These are phyloP conservation scores for Talaromyces sp. DNA, from an alignment of 2,329 filamentous ascomycete genomes.

Conservation along the genomic window DNA sequence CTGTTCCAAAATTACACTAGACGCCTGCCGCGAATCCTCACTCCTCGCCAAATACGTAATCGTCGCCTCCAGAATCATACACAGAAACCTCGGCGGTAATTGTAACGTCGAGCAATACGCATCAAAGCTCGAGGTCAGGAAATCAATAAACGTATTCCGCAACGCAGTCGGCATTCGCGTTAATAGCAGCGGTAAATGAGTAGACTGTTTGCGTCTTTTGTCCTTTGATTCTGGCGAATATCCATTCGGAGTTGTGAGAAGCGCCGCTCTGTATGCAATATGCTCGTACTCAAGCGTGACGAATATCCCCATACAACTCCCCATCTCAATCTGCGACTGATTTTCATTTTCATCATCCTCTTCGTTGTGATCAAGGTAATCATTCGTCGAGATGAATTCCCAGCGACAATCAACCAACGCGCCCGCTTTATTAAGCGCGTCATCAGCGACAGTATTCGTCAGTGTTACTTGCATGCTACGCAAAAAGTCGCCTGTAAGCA, in stretches of 20 bases:
- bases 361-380: neutral
- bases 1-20: slow-evolving; percentile 26
- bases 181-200: slow-evolving; percentile 49
- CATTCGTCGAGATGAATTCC: slow-evolving; percentile 33
- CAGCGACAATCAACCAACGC: slow-evolving; percentile 48
- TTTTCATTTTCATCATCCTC: slow-evolving; percentile 26
- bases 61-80: slow-evolving; percentile 42
- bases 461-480: slow-evolving; percentile 44
- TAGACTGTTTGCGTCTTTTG: slow-evolving; percentile 35
- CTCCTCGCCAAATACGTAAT: slow-evolving; percentile 21
- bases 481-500: slow-evolving; percentile 49
- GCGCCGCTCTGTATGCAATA: slow-evolving; percentile 48
- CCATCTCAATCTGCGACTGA: slow-evolving; percentile 19
- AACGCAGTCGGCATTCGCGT: slow-evolving; percentile 50
- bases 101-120: slow-evolving; percentile 45
- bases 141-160: slow-evolving; percentile 48
- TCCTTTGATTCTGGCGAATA: slow-evolving; percentile 9
- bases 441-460: slow-evolving; percentile 30
- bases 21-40: slow-evolving; percentile 3
- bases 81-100: slow-evolving; percentile 46
- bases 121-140: slow-evolving; percentile 51
- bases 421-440: slow-evolving; percentile 36
- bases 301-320: slow-evolving; percentile 44
- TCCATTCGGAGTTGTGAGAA: slow-evolving; percentile 40
- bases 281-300: slow-evolving; percentile 51